phyloP scores from a whole-genome alignment of 805 yeast species.

The Lipomyces sp. region DNA sequence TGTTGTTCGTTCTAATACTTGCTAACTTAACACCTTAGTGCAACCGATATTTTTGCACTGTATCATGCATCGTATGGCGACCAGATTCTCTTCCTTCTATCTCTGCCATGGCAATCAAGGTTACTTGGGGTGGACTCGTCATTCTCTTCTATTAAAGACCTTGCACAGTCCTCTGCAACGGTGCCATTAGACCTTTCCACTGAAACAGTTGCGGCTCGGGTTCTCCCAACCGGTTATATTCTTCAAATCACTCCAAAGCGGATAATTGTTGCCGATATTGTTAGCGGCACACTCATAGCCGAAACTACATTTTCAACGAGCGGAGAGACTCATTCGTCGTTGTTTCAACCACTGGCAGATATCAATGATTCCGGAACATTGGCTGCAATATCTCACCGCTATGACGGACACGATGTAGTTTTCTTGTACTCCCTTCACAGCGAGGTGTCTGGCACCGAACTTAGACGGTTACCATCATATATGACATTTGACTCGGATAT shows the following conservation, averaged over 20 bases:
- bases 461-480: not conserved
- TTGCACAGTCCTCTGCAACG: not conserved
- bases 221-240: constrained; percentile 12
- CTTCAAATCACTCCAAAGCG: constrained; percentile 20
- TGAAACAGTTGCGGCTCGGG: constrained; percentile 18
- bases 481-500: constrained; percentile 6
- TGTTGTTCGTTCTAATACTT: no score
- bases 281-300: not conserved
- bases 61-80: constrained; percentile 12
- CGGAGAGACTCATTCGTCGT: not conserved
- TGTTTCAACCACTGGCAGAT: constrained; percentile 13
- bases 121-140: constrained; percentile 3
- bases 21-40: constrained; percentile 3
- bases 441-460: not conserved
- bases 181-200: constrained; percentile 12
- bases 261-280: constrained; percentile 14
- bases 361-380: constrained; percentile 16
- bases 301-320: not conserved
- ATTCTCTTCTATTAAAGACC: constrained; percentile 4
- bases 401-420: not conserved
- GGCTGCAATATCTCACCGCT: constrained; percentile 5
- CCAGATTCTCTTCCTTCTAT: constrained; percentile 6
- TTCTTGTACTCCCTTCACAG: constrained; percentile 1
- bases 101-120: constrained; percentile 19
- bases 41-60: constrained; percentile 20